phyloP scores from a whole-genome alignment of 2,329 filamentous ascomycete genomes.

The Lecanicillium sp. region DNA sequence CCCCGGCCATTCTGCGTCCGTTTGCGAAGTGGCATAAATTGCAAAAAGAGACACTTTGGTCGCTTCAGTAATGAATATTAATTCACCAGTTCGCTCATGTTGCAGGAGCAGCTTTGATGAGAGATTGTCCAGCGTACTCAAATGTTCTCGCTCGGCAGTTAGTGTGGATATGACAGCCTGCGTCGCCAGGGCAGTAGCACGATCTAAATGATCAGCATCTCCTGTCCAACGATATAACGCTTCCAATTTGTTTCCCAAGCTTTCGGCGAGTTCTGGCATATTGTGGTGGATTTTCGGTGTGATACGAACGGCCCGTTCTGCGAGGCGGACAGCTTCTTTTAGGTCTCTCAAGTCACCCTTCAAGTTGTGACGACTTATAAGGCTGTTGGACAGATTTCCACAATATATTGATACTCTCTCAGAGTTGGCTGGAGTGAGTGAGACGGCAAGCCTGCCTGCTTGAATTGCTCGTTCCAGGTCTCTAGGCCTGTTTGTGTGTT shows the following conservation, averaged over 20 bases:
- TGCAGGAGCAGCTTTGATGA: background rate
- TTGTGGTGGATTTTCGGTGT: background rate
- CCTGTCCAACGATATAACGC: slow-evolving; percentile 4
- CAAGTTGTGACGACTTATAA: background rate
- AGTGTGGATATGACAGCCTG: background rate
- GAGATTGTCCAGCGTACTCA: background rate
- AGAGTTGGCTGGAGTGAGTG: background rate
- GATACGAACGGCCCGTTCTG: background rate
- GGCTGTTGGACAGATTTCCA: slow-evolving; percentile 1
- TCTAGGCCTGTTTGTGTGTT: background rate
- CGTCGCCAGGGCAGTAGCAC: background rate
- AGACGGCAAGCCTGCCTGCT: background rate
- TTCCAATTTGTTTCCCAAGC: background rate
- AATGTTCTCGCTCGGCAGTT: background rate
- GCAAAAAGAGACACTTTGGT: slow-evolving; percentile 1
- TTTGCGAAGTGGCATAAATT: too few species aligned
- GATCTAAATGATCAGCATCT: background rate
- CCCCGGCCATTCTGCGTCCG: background rate
- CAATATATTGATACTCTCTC: background rate
- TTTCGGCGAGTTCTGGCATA: background rate
- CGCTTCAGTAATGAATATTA: background rate
- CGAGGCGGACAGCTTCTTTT: background rate
- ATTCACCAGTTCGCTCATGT: background rate
- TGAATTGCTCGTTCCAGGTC: background rate
- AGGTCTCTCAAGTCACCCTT: background rate